Evolutionary conservation across 129 eudicot species (phyloP), one percentile per base, ranked within the genome.

Genomic region (Saussurea involucrata): DNA sequence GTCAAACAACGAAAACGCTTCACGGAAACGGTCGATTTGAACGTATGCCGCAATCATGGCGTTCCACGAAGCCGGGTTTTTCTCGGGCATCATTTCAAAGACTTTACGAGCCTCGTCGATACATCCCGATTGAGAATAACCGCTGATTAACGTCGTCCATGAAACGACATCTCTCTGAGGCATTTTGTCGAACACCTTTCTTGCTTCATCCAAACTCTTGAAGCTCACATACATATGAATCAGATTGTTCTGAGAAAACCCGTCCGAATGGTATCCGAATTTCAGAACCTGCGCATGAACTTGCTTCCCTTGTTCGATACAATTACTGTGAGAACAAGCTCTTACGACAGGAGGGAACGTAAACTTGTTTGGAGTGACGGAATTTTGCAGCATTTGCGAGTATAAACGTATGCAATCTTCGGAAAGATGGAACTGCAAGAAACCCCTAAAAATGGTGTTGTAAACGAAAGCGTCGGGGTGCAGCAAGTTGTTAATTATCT

Each of bases 41-140:
- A 84, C 84, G 64, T 79, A 84, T 7, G 87, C 86, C n/a, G 90
- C 85, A 13, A 89, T 80, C 85, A 89, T 89, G 24, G 94, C 87
- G 36, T 84, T 89, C 88, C 86, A 89, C 24, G 86, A 46, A 76
- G 77, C 89, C 1, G 90, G 67, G 66, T 64, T 84, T 68, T 73
- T 86, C 58, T 80, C 83, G 2, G 82, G 84, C 88, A 89, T 87
- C 24, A 63, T 69, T 71, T 80, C 85, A 44, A 89, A 86, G 6
- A 86, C 33, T 64, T 86, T 71, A 24, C 81, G 81, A 24, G 91
- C 94, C 13, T 86, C 83, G 10, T 84, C 82, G 58, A 89, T 66
- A 67, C 5, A 80, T 6, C 94, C 87, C 49, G 13, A 71, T 31
- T 74, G 88, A 63, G 90, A 83, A 75, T 82, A 86, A 64, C 94